A percentile compares a stretch with the other conserved stretches of the same genome.
Evolutionary conservation across 1,284 basidiomycete genomes (phyloP).

Genomic region (Leccinum pachyderme): DNA sequence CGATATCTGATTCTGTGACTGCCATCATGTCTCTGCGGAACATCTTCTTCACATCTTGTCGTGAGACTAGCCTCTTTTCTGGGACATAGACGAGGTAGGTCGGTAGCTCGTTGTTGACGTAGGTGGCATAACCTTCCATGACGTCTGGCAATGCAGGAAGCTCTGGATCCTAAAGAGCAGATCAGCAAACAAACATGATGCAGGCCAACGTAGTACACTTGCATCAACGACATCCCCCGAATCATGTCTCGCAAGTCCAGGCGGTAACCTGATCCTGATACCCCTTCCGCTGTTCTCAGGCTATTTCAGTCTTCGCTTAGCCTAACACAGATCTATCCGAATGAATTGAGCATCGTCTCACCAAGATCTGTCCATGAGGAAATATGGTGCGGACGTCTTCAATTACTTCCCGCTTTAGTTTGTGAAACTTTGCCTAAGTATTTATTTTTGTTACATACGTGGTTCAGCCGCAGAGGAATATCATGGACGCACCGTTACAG

Average conservation of each 20-base stretch:
- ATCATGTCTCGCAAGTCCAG: constrained; percentile 13
- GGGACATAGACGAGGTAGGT: constrained; percentile 31
- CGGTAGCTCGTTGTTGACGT: constrained; percentile 33
- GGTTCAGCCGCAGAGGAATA: no score
- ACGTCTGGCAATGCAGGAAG: constrained; percentile 22
- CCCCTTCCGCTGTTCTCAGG: constrained; percentile 29
- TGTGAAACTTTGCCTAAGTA: constrained; percentile 30
- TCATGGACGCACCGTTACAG: constrained; percentile 20
- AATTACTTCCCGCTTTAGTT: constrained; percentile 30
- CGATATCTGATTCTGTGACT: constrained; percentile 28
- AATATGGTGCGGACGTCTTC: constrained; percentile 29
- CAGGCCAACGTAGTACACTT: background rate
- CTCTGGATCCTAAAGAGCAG: constrained; percentile 15
- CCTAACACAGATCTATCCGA: background rate
- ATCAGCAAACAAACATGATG: constrained; percentile 4
- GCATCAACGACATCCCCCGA: constrained; percentile 12
- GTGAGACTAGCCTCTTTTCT: constrained; percentile 29
- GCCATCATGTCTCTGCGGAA: constrained; percentile 26
- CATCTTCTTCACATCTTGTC: constrained; percentile 31
- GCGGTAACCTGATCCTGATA: constrained; percentile 27
- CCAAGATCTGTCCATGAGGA: constrained; percentile 32
- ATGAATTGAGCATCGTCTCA: constrained; percentile 3
- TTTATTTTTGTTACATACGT: no score
- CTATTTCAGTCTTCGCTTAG: constrained; percentile 6
- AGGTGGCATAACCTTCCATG: constrained; percentile 21